These are phyloP conservation scores for Ustilago tritici DNA, from an alignment of 1,284 basidiomycete genomes.

Conservation along the genomic window DNA sequence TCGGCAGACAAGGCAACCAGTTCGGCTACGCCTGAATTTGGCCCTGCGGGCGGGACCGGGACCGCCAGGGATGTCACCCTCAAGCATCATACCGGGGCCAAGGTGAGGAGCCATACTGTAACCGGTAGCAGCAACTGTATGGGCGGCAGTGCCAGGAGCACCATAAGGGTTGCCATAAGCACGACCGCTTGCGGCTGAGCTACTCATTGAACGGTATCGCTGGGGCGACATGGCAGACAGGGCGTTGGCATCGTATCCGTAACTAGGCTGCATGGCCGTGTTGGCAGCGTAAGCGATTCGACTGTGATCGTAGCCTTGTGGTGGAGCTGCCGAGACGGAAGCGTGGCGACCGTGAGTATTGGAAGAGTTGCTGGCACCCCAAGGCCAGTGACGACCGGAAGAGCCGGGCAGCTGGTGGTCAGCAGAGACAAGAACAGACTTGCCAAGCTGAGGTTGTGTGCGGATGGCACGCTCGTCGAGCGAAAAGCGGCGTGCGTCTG, in stretches of 20 bases:
- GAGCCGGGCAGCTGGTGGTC: slow-evolving; percentile 46
- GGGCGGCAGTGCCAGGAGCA: slow-evolving; percentile 43
- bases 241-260: slow-evolving; percentile 42
- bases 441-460: slow-evolving; percentile 45
- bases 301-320: slow-evolving; percentile 47
- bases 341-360: slow-evolving; percentile 49
- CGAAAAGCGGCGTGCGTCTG: slow-evolving; percentile 52
- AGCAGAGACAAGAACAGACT: slow-evolving; percentile 46
- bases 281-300: slow-evolving; percentile 49
- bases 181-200: slow-evolving; percentile 50
- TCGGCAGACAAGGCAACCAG: slow-evolving; percentile 63
- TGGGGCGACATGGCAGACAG: slow-evolving; percentile 49
- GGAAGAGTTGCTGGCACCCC: slow-evolving; percentile 36
- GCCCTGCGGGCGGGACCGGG: slow-evolving; percentile 54
- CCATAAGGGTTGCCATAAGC: slow-evolving; percentile 45
- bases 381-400: slow-evolving; percentile 54
- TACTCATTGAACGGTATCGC: slow-evolving; percentile 55
- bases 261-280: slow-evolving; percentile 33
- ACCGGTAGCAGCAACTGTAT: slow-evolving; percentile 46
- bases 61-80: slow-evolving; percentile 48
- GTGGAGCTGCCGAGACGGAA: slow-evolving; percentile 47
- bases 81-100: slow-evolving; percentile 46
- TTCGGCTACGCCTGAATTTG: slow-evolving; percentile 64
- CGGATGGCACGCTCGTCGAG: slow-evolving; percentile 51
- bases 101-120: slow-evolving; percentile 52